Evolutionary conservation across 805 yeast species (phyloP), one percentile per base, ranked within the genome.

Genomic region (Cyberlindnera bimundalis): DNA sequence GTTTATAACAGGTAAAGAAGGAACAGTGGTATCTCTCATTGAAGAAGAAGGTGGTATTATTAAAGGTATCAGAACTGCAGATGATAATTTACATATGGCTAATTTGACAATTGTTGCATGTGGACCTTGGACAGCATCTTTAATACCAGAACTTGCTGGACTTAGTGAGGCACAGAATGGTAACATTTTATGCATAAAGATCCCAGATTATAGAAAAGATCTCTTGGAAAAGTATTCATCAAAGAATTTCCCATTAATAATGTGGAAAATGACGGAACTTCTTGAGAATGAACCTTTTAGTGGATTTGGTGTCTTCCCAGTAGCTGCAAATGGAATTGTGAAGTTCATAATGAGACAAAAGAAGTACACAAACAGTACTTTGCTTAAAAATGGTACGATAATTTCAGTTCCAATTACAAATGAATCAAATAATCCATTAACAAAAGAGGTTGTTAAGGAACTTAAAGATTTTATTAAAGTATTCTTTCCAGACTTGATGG

Each of bases 161-260:
- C 51, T 64, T 23, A 59, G 58, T 44, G 68, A 65, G 41, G 71
- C 64, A 0, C 56, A 64, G 13, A 54, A 59, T 6, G 71, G 69
- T n/a, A 66, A 65, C 44, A 57, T 68, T n/a, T 40, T 62, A 2
- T 42, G 59, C 13, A 50, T 62, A 42, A 59, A 64, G 43, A 56
- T 68, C 25, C 71, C 73, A 8, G 60, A 59, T 18, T 50, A 59
- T 15, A 53, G 70, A 36, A 47, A 48, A 16, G 68, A 64, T 38
- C 41, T 68, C 25, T 41, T 51, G 16, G 52, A 48, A 5, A 67
- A 66, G 37, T 68, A 66, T 43, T 55, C 59, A 6, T 35, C 40
- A 8, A 33, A 46, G 30, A 56, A 64, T 33, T 59, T 64, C 43
- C 70, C 71, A 13, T 35, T 62, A 28, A 33, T 61, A 6, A 53